A percentile compares a stretch with the other conserved stretches of the same genome.
Conservation (phyloP, 768 basidiomycete genomes). For the Symmetrospora coprosmae region DNA sequence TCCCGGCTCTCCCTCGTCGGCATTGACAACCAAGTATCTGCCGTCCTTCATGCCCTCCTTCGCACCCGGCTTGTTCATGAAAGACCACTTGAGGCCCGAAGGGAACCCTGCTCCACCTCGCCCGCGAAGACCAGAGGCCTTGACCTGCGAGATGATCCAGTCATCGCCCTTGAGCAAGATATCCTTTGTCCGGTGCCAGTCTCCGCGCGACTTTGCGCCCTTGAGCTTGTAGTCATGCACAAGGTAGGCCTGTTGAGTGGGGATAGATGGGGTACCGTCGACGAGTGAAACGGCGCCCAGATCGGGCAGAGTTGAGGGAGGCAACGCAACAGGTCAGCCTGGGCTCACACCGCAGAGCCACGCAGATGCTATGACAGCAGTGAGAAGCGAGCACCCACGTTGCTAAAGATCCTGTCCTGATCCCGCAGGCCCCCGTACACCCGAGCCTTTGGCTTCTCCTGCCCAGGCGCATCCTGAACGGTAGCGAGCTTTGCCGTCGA, state of each 20-base stretch:
- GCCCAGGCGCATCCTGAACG: constrained; percentile 16
- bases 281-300: no score
- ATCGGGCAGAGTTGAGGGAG: no score
- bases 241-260: constrained; percentile 56
- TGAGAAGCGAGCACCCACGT: not conserved
- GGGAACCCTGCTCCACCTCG: constrained; percentile 96
- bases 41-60: constrained; percentile 55
- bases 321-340: constrained; percentile 38
- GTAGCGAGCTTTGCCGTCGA: not conserved
- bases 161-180: constrained; percentile 86
- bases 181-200: constrained; percentile 98
- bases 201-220: constrained; percentile 79
- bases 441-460: not conserved
- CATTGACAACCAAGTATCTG: constrained; percentile 91
- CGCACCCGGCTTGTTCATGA: constrained; percentile 99
- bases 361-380: not conserved
- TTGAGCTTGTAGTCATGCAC: constrained; percentile 83
- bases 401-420: constrained; percentile 37
- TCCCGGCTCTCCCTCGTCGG: constrained; percentile 95
- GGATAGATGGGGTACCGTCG: no score
- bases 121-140: constrained; percentile 87
- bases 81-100: constrained; percentile 81
- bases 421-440: constrained; percentile 15
- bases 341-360: not conserved
- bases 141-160: constrained; percentile 93